Base-by-base conservation (phyloP, 805 yeast species). In the Metschnikowia hibisci region DNA sequence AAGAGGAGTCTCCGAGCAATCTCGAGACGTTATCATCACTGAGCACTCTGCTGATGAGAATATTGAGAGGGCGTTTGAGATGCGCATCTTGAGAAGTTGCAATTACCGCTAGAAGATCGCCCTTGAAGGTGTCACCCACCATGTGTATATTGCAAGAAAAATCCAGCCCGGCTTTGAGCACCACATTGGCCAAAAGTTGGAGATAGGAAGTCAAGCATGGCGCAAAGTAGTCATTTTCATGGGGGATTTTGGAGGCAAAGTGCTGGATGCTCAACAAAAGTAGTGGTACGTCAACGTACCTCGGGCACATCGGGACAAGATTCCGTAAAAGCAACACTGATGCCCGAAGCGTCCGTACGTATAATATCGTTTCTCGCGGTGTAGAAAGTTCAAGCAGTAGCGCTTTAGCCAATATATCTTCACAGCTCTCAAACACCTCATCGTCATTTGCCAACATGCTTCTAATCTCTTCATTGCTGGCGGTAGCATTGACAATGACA, bases 301-400 rank as follows among this genome's bases (percentile, higher is more conserved):
- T 48, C n/a, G 58, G 49, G 1, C 51, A 22, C 13, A 48, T 47
- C 4, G 65, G 67, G 1, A 72, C 64, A 18, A 77, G 48, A 50
- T 78, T 79, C 46, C 84, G 60, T 23, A 70, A 59, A n/a, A 79
- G 43, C n/a, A 80, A 47, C 1, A 77, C 43, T 1, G 70, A 50
- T 1, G 81, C 84, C 51, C 82, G 62, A 3, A 73, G 42, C 3
- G 71, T 47, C 33, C 83, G 60, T 6, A 61, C 22, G 22, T 54
- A 51, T 6, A 44, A 30, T 2, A 35, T 32, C 6, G 26, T 22
- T 3, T 51, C 41, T 12, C 39, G 41, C 6, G 14, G 26, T 7
- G 22, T 13, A 9, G 29, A 6, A 4, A 36, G 20, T 4, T 39
- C 42, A 15, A 44, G 13, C 44, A 44, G 47, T 10, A 46, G 43